phyloP scores from a whole-genome alignment of 2,329 filamentous ascomycete genomes.

The Coniella lustricola region DNA sequence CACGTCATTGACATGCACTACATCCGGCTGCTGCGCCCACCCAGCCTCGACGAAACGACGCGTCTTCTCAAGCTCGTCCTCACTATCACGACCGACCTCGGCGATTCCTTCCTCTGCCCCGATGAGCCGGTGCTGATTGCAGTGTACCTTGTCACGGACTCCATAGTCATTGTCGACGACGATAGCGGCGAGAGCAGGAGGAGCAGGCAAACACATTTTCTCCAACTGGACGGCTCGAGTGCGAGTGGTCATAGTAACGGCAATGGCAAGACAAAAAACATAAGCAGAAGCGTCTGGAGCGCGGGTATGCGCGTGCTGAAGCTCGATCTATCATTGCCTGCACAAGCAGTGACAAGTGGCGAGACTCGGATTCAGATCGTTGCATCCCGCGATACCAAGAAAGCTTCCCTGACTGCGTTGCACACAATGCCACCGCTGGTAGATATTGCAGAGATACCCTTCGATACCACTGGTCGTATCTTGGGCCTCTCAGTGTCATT shows the following conservation, averaged over 20 bases:
- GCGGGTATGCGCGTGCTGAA: slow-evolving; percentile 31
- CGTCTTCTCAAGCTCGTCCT: slow-evolving; percentile 37
- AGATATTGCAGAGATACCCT: slow-evolving; percentile 21
- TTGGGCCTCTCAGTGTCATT: slow-evolving; percentile 37
- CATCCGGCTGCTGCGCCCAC: slow-evolving; percentile 45
- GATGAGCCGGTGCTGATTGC: slow-evolving; percentile 36
- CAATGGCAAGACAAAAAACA: background rate
- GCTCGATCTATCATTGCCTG: slow-evolving; percentile 24
- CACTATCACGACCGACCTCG: slow-evolving; percentile 51
- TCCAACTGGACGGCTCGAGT: background rate
- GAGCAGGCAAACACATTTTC: too few relatives aligned
- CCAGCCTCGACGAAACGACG: slow-evolving; percentile 27
- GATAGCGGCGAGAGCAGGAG: too few relatives aligned
- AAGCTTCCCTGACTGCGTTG: too few relatives aligned
- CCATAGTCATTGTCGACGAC: too few relatives aligned
- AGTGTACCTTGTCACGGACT: slow-evolving; percentile 15
- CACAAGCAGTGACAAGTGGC: slow-evolving; percentile 3
- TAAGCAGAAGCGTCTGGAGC: slow-evolving; percentile 20
- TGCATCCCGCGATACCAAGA: slow-evolving; percentile 7
- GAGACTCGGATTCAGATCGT: slow-evolving; percentile 22
- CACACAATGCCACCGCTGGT: slow-evolving; percentile 6
- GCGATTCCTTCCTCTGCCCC: slow-evolving; percentile 46
- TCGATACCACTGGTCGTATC: slow-evolving; percentile 29
- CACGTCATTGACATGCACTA: slow-evolving; percentile 52
- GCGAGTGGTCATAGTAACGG: slow-evolving; percentile 8